Evolutionary conservation across 768 basidiomycete genomes (phyloP), one percentile per base, ranked within the genome.

Genomic region (Russula earlei): DNA sequence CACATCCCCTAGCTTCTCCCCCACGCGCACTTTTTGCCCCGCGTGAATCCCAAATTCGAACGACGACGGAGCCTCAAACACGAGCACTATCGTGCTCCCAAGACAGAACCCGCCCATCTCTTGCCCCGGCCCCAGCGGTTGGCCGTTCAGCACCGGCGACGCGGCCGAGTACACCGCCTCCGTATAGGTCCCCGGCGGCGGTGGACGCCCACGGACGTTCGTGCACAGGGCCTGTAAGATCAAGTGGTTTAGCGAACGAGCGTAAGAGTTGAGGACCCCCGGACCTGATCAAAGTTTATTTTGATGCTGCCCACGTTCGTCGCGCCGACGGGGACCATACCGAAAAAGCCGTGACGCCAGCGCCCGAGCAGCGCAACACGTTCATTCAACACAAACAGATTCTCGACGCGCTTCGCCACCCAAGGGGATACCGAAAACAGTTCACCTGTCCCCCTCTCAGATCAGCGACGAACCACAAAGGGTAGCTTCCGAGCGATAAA

Each of bases 91-190:
- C 5, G 95, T 98, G 70, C 88, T 91, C 5, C 94, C 94, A 4
- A 98, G 75, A 64, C 84, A 87, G 73, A 99, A 99, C 1, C 94
- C 96, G 31, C 96, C 96, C 88, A 97, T 91, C 73, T 99, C 94
- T 68, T 96, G 89, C 0, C 90, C 94, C 1, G 87, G 77, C 0
- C 74, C 75, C 43, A 97, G 76, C 1, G 95, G 94, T 65, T 96
- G 92, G 0, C 96, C 96, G 17, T 82, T 78, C 34, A 98, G 76
- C 25, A 98, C 70, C 0, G 84, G 73, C 1, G 89, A 92, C 0
- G 94, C 95, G 6, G 78, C 79, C 2, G 84, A 80, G 70, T 99
- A 99, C 14, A 90, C 84, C 0, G 94, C 96, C 71, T 98, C 96
- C 5, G 82, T 80, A 71, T 90, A 96, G 1, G 91, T 88, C 27